phyloP scores from a whole-genome alignment of 2,329 filamentous ascomycete species.

The Furcasterigmium sp. region DNA sequence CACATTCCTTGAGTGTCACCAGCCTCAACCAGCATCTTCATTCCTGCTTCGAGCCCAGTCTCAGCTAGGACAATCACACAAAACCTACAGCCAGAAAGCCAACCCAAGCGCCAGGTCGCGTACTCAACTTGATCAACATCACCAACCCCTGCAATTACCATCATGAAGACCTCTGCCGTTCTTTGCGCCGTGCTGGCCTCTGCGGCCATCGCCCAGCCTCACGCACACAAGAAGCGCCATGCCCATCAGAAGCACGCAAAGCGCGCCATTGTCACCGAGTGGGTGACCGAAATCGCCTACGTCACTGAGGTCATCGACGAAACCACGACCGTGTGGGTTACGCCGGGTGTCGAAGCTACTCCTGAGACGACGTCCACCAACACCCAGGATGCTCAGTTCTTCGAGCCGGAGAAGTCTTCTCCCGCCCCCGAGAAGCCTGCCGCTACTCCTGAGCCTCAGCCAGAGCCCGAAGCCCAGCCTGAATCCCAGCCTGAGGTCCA shows the following conservation, averaged over 20 bases:
- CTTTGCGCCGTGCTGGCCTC: slow-evolving; percentile 37
- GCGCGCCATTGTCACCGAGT: slow-evolving; percentile 41
- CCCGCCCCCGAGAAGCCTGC: slow-evolving; percentile 13
- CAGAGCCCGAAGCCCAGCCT: slow-evolving; percentile 7
- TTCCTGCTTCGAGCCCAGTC: slow-evolving; percentile 10
- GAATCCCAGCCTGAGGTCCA: slow-evolving; percentile 10
- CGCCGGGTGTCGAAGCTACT: slow-evolving; percentile 23
- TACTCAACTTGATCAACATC: not conserved
- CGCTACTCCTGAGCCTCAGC: slow-evolving; percentile 13
- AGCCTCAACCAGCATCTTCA: slow-evolving; percentile 6
- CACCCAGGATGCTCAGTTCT: slow-evolving; percentile 21
- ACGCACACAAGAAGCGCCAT: slow-evolving; percentile 29
- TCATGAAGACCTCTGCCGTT: slow-evolving; percentile 38
- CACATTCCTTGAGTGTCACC: slow-evolving; percentile 9
- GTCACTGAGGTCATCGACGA: slow-evolving; percentile 44
- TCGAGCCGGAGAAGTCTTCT: slow-evolving; percentile 16
- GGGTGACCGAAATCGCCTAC: slow-evolving; percentile 42
- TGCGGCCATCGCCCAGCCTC: slow-evolving; percentile 45
- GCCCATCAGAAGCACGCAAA: slow-evolving; percentile 32
- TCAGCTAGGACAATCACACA: slow-evolving; percentile 2
- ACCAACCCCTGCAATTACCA: slow-evolving; percentile 11
- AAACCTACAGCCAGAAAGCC: not conserved
- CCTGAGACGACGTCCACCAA: slow-evolving; percentile 16
- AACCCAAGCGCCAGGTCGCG: not conserved
- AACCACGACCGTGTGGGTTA: slow-evolving; percentile 40